phyloP scores from a whole-genome alignment of 495 filamentous ascomycete genomes.

The Pyrenula massariospora region DNA sequence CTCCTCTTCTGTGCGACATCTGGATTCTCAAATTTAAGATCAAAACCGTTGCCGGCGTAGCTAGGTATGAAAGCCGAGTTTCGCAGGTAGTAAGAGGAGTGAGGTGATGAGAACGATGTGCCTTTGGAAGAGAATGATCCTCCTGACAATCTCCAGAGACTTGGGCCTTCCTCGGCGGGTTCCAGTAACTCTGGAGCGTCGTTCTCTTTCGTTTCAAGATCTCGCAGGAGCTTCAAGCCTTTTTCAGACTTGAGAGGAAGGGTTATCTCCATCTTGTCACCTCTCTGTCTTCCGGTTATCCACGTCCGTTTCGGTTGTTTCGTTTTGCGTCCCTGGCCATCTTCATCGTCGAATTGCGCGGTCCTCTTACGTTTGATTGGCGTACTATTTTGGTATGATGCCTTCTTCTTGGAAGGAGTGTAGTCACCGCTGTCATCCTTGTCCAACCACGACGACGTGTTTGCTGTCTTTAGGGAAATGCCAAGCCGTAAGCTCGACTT shows the following conservation, averaged over 20 bases:
- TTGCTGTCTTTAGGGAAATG: not conserved
- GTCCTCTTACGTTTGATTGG: not conserved
- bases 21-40: not conserved
- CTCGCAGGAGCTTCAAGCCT: not conserved
- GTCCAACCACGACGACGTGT: not conserved
- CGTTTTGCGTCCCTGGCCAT: not conserved
- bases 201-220: not conserved
- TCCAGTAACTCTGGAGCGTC: not conserved
- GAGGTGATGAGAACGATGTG: not conserved
- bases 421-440: conserved; percentile 1
- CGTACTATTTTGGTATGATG: not conserved
- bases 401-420: not conserved
- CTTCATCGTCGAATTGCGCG: not conserved
- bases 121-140: not conserved
- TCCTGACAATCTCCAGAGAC: not conserved
- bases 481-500: not conserved
- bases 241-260: not conserved
- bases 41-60: not conserved
- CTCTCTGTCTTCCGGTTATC: not conserved
- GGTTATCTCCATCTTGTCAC: not conserved
- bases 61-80: not conserved
- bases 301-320: not conserved
- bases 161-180: not conserved
- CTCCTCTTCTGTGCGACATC: not conserved
- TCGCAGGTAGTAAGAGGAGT: not conserved